Conservation (phyloP, 2,329 filamentous ascomycete genomes). For the Claviceps monticola region DNA sequence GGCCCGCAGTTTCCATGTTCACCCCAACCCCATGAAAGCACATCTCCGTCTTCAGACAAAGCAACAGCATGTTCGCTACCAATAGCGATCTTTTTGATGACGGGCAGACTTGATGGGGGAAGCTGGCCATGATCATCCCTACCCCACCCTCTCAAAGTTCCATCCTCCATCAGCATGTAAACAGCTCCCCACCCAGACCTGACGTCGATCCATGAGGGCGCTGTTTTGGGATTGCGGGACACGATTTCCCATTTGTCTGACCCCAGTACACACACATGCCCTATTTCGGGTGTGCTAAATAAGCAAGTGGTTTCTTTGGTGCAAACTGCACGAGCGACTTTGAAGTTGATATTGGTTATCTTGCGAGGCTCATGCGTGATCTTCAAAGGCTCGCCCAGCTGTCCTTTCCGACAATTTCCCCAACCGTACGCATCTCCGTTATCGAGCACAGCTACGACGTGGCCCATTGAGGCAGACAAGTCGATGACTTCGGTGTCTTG, state of each 20-base stretch:
- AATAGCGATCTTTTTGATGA: constrained; percentile 50
- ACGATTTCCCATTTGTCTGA: constrained; percentile 58
- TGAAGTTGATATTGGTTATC: constrained; percentile 46
- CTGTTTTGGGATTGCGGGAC: constrained; percentile 37
- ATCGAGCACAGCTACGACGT: constrained; percentile 58
- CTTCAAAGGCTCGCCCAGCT: constrained; percentile 50
- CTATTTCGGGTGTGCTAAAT: constrained; percentile 38
- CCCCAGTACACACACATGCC: constrained; percentile 54
- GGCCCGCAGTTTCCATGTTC: constrained; percentile 94
- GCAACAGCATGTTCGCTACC: constrained; percentile 87
- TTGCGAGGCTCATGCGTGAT: constrained; percentile 46
- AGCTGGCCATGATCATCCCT: constrained; percentile 77
- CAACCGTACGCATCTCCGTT: constrained; percentile 75
- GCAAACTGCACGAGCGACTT: constrained; percentile 54
- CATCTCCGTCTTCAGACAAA: constrained; percentile 47
- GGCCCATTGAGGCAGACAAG: constrained; percentile 62
- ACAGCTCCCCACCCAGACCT: constrained; percentile 73
- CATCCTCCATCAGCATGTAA: constrained; percentile 51
- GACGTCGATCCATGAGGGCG: constrained; percentile 51
- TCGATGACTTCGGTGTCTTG: constrained; percentile 41
- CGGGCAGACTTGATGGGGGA: constrained; percentile 46
- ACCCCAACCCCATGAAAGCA: constrained; percentile 89
- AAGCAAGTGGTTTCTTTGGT: constrained; percentile 79
- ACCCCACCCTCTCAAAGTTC: constrained; percentile 59
- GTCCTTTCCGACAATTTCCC: constrained; percentile 77